Evolutionary conservation across 2,329 filamentous ascomycete genomes (phyloP).

Genomic region (Aspergillus sp.): DNA sequence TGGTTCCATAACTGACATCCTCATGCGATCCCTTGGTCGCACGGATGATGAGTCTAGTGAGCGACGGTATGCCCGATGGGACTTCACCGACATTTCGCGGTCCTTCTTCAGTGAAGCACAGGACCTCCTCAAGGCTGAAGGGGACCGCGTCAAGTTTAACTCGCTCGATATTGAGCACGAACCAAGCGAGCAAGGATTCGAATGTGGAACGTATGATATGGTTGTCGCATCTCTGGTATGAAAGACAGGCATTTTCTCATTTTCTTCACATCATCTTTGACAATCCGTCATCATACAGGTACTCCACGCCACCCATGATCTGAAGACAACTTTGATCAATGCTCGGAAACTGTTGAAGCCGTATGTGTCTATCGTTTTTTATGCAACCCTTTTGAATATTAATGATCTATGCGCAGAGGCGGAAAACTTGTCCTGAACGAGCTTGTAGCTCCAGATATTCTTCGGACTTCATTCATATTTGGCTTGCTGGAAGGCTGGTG

Average conservation of each 20-base stretch:
- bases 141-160: conserved; percentile 10
- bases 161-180: conserved; percentile 16
- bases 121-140: conserved; percentile 5
- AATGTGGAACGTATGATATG: conserved; percentile 16
- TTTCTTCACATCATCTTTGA: not conserved
- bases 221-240: conserved; percentile 17
- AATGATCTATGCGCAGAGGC: not conserved
- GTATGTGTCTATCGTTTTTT: not conserved
- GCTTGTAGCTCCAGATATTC: not conserved
- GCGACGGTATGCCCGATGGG: conserved; percentile 3
- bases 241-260: not conserved
- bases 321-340: conserved; percentile 6
- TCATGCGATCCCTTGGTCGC: not conserved
- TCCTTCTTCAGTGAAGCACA: conserved; percentile 13
- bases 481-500: conserved; percentile 17
- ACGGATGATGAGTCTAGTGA: not conserved
- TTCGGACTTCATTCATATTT: conserved; percentile 9
- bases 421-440: conserved; percentile 13
- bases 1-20: conserved; percentile 1
- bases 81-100: conserved; percentile 17
- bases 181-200: conserved; percentile 15
- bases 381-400: not conserved
- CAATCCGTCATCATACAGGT: not conserved
- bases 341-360: conserved; percentile 12
- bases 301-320: conserved; percentile 8